These are phyloP conservation scores for Pythium monospermum DNA, from an alignment of 352 stramenopile species.

Conservation along the genomic window DNA sequence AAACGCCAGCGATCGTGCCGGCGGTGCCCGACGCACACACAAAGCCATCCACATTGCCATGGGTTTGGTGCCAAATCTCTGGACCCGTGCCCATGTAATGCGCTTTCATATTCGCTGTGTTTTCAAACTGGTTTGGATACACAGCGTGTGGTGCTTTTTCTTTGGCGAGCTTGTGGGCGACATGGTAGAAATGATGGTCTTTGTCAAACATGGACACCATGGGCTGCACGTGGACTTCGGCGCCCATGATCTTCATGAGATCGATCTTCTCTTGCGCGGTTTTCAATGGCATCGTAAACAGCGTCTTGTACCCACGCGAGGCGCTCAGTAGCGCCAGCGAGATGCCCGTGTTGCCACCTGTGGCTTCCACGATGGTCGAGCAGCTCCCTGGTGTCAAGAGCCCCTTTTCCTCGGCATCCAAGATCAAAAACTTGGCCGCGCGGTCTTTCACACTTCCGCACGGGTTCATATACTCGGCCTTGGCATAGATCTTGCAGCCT, in stretches of 20 bases:
- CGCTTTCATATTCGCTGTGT: constrained; percentile 61
- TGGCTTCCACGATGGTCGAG: constrained; percentile 77
- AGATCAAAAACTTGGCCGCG: constrained; percentile 90
- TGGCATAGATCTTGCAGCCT: constrained; percentile 70
- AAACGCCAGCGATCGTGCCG: constrained; percentile 90
- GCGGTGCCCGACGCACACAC: constrained; percentile 88
- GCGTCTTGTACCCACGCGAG: constrained; percentile 77
- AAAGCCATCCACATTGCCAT: constrained; percentile 89
- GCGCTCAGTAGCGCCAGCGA: constrained; percentile 87
- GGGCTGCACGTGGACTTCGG: constrained; percentile 55
- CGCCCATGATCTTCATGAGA: constrained; percentile 75
- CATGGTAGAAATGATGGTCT: constrained; percentile 73
- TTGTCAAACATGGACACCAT: constrained; percentile 60
- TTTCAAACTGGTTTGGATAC: constrained; percentile 77
- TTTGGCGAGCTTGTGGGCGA: constrained; percentile 44
- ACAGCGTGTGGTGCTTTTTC: constrained; percentile 33
- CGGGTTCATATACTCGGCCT: constrained; percentile 88
- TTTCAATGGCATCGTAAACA: constrained; percentile 72
- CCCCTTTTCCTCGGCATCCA: constrained; percentile 85
- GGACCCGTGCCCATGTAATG: constrained; percentile 79
- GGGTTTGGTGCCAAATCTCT: constrained; percentile 87
- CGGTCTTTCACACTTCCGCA: constrained; percentile 94
- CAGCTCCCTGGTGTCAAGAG: constrained; percentile 68
- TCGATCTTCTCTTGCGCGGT: constrained; percentile 73
- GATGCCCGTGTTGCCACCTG: constrained; percentile 90